A percentile compares a stretch with the other conserved stretches of the same genome.
Conservation (phyloP, 1,139 yeast species). For the Hyphopichia burtonii region DNA sequence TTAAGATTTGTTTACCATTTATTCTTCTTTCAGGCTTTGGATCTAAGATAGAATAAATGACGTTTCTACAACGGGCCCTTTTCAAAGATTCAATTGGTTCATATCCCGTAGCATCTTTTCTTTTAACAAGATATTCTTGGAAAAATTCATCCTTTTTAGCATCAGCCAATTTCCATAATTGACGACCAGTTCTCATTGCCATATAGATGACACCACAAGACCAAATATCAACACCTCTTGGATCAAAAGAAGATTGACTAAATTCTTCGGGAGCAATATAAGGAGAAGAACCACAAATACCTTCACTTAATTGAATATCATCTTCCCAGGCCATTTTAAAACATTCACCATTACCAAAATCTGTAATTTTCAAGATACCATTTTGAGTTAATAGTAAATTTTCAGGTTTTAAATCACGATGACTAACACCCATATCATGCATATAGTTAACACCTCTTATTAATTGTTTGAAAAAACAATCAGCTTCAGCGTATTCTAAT, state of each 20-base stretch:
- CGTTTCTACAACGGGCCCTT: conserved; percentile 85
- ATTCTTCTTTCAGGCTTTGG: conserved; percentile 87
- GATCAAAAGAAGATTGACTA: conserved; percentile 72
- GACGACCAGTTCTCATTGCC: conserved; percentile 98
- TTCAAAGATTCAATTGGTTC: conserved; percentile 85
- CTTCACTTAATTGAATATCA: conserved; percentile 78
- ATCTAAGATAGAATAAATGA: conserved; percentile 85
- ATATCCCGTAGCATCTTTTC: conserved; percentile 82
- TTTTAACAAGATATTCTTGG: conserved; percentile 64
- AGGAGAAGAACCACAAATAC: conserved; percentile 86
- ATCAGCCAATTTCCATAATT: conserved; percentile 85
- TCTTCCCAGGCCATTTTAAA: conserved; percentile 97
- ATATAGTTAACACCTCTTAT: conserved; percentile 89
- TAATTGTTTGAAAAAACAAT: conserved; percentile 91
- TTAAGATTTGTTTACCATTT: conserved; percentile 82
- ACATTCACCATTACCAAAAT: conserved; percentile 95
- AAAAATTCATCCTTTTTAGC: conserved; percentile 77
- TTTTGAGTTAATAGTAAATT: conserved; percentile 75
- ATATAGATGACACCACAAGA: conserved; percentile 94
- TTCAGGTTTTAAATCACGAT: conserved; percentile 93
- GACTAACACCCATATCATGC: conserved; percentile 98
- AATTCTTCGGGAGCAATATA: conserved; percentile 97
- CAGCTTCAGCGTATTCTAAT: conserved; percentile 84
- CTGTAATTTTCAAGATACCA: conserved; percentile 86
- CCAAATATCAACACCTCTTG: conserved; percentile 93